Percentiles rank a stretch among this genome's conserved stretches.
These are phyloP conservation scores for Amphibolis antarctica DNA, from an alignment of 106 monocot species.

Conservation along the genomic window DNA sequence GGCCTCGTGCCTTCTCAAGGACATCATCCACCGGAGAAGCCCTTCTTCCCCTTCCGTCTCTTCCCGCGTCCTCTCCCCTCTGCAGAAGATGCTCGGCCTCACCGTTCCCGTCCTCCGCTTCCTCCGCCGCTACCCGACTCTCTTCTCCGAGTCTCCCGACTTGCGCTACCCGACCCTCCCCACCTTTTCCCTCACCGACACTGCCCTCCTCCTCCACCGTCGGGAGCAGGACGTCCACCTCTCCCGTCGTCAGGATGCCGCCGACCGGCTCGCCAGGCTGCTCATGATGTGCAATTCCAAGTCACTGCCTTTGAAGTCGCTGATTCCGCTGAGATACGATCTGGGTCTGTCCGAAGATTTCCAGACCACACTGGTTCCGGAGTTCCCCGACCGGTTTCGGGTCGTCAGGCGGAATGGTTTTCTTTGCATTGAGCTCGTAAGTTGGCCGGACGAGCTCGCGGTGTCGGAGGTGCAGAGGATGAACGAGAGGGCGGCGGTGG, in stretches of 20 bases:
- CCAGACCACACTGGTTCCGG: slow-evolving; percentile 12
- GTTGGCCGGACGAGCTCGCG: slow-evolving; percentile 30
- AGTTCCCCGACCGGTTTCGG: slow-evolving; percentile 25
- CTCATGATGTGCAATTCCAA: slow-evolving; percentile 46
- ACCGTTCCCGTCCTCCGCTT: slow-evolving; percentile 89
- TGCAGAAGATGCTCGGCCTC: slow-evolving; percentile 65
- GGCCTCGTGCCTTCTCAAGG: slow-evolving; percentile 58
- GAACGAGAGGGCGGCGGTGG: slow-evolving; percentile 14
- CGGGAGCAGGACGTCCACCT: slow-evolving; percentile 21
- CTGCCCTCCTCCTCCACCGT: slow-evolving; percentile 37
- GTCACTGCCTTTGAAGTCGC: slow-evolving; percentile 29
- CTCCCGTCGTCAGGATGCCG: slow-evolving; percentile 13
- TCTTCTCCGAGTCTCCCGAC: slow-evolving; percentile 56
- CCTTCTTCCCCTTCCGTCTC: slow-evolving; percentile 28
- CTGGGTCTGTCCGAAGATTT: slow-evolving; percentile 51
- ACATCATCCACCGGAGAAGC: slow-evolving; percentile 35
- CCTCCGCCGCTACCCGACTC: slow-evolving; percentile 87
- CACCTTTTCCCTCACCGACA: slow-evolving; percentile 44
- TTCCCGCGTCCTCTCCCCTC: slow-evolving; percentile 47
- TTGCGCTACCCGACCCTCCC: slow-evolving; percentile 59
- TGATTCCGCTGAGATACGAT: slow-evolving; percentile 45
- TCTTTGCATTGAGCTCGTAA: slow-evolving; percentile 19
- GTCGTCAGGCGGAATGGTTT: slow-evolving; percentile 9
- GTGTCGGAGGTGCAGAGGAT: slow-evolving; percentile 43
- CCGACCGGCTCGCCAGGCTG: slow-evolving; percentile 31